Conservation (phyloP, 176 grass and related monocot species). For the Avena eriantha region DNA sequence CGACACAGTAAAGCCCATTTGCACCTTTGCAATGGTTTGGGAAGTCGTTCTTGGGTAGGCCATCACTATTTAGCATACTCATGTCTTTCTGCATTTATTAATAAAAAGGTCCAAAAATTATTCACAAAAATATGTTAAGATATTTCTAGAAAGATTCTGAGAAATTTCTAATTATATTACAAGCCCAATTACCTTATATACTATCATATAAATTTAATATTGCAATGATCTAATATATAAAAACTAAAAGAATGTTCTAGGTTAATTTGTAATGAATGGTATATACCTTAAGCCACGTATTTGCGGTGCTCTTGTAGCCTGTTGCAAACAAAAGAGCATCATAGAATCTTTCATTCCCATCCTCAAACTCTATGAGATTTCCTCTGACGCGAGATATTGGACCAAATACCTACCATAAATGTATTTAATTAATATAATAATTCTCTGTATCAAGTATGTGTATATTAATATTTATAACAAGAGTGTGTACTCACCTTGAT, state of each 20-base stretch:
- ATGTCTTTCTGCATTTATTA: conserved; percentile 42
- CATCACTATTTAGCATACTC: conserved; percentile 46
- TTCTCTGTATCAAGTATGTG: background rate
- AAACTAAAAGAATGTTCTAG: background rate
- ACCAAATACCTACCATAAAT: conserved; percentile 43
- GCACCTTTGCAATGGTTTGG: conserved; percentile 72
- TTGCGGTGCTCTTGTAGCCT: conserved; percentile 57
- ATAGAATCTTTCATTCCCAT: conserved; percentile 47
- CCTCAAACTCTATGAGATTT: conserved; percentile 50
- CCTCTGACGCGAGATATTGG: conserved; percentile 46
- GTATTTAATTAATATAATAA: background rate
- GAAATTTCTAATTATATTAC: background rate
- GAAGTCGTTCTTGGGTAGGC: conserved; percentile 54
- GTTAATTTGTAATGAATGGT: background rate
- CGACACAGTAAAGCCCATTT: conserved; percentile 66
- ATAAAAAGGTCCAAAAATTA: background rate
- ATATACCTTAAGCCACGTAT: conserved; percentile 66
- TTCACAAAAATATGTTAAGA: background rate
- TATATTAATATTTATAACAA: background rate
- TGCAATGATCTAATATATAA: background rate
- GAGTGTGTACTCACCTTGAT: conserved; percentile 46
- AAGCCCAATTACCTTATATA: background rate
- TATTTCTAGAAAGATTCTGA: background rate
- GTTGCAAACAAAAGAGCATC: conserved; percentile 67
- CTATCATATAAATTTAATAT: background rate